Conservation (phyloP, 768 basidiomycete genomes). For the Mrakia hoshinonis region DNA sequence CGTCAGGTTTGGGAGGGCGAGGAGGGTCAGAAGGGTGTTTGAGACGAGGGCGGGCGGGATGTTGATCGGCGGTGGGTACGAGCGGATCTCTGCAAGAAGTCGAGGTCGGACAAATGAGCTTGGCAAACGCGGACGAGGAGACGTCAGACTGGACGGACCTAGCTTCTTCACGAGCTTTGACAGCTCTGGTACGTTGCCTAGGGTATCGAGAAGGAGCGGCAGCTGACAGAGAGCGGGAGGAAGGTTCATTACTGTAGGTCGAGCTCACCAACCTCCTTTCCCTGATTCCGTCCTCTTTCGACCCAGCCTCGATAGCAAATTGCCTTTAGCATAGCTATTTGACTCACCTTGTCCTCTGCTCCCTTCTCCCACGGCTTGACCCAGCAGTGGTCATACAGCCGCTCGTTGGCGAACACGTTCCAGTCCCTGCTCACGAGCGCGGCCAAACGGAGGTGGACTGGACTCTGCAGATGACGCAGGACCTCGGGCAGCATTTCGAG, state of each 20-base stretch:
- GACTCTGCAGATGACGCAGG: constrained; percentile 2
- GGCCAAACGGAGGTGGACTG: background rate
- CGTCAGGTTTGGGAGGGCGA: constrained; percentile 18
- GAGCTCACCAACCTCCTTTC: background rate
- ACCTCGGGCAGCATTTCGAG: background rate
- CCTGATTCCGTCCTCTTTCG: background rate
- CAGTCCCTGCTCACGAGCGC: constrained; percentile 7
- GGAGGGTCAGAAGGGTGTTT: constrained; percentile 13
- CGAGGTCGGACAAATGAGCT: too few relatives aligned
- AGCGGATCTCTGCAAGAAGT: constrained; percentile 12
- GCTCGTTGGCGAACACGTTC: constrained; percentile 6
- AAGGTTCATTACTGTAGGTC: background rate
- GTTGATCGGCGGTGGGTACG: constrained; percentile 16
- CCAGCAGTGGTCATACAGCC: constrained; percentile 15
- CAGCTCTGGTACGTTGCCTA: background rate
- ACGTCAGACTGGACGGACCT: too few relatives aligned
- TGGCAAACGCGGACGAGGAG: too few relatives aligned
- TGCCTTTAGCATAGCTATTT: background rate
- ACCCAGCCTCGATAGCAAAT: background rate
- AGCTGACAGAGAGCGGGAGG: background rate
- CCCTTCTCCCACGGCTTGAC: constrained; percentile 23
- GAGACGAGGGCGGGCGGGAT: constrained; percentile 3
- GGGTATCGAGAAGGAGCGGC: constrained; percentile 14
- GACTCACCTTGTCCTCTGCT: constrained; percentile 21
- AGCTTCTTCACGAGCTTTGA: constrained; percentile 8